Base-by-base conservation (phyloP, 2,329 filamentous ascomycete species). In the Myriosclerotinia scirpicola region DNA sequence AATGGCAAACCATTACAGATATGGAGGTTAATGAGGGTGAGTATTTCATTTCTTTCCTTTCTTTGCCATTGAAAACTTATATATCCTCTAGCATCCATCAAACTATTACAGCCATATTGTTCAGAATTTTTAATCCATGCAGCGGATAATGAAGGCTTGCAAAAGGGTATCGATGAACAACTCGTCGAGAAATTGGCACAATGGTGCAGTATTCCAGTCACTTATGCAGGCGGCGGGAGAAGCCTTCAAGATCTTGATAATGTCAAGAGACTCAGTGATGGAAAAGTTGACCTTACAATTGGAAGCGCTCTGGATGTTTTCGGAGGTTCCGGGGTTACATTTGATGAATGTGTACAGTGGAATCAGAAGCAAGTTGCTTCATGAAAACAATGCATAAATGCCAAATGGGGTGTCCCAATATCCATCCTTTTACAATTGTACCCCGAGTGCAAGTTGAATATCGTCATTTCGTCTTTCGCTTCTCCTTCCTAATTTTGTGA, bases 1-100 rank as follows among this genome's bases (percentile, higher is more conserved):
- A 96, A 78, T 99, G 95, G 95, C 95, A 98, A 82, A 97, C 92
- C 1, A 89, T 98, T 66, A 98, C 95, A 1, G 92, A 97, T 75
- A 96, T 97, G 88, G 92, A 97, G 77, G 87, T 99, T 71, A 94
- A 89, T 70, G 83, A 91, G 83, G 91, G 94, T 93, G 80, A 69
- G 78, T 62, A 62, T 56, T n/a, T 20, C 22, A 64, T 64, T 30
- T 44, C 40, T 55, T 52, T 50, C 40, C 52, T 63, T 40, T 44
- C n/a, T 42, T 30, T n/a, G 12, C 42, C 2, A 48, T 40, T 30
- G 46, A 52, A 54, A 58, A n/a, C 67, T 74, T 53, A 72, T 53
- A 44, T 55, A 38, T 42, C 20, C 63, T 6, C 26, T 74, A 96
- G 94, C 91, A 71, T 91, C 90, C 6, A 96, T 98, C 75, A 82